Evolutionary conservation across 2,329 filamentous ascomycete genomes (phyloP).

Genomic region (Aspergillus latus): DNA sequence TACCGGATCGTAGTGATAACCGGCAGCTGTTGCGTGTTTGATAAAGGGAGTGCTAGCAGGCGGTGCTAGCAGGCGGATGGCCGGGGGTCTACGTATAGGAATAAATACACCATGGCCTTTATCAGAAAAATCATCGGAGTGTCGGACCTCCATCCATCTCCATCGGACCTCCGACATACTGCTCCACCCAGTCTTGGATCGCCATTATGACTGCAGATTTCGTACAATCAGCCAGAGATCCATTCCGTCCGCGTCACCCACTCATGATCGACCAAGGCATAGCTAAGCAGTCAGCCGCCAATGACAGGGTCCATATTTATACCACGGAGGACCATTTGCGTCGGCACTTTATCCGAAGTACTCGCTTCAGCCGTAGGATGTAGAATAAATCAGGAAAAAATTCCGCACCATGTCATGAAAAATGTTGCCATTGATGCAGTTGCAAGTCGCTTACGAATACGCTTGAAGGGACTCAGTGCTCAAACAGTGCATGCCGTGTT

Average conservation of each 20-base stretch:
- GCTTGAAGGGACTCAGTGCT: not conserved
- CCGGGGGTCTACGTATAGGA: too few relatives aligned
- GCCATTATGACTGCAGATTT: conserved; percentile 5
- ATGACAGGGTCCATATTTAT: not conserved
- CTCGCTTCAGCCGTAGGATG: not conserved
- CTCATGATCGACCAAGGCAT: not conserved
- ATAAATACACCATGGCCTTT: not conserved
- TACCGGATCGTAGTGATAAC: too few relatives aligned
- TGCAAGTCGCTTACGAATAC: not conserved
- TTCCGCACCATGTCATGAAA: not conserved
- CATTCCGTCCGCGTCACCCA: conserved; percentile 4
- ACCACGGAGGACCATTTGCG: not conserved
- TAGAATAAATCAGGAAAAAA: conserved; percentile 8
- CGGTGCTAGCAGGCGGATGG: too few relatives aligned
- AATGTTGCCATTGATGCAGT: not conserved
- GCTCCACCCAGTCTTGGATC: not conserved
- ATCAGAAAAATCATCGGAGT: not conserved
- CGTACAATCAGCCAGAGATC: not conserved
- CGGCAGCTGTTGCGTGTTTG: too few relatives aligned
- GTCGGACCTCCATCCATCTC: not conserved
- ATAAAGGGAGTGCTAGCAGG: too few relatives aligned
- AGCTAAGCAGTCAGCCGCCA: conserved; percentile 4
- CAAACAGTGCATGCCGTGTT: not conserved
- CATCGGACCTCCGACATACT: conserved; percentile 8
- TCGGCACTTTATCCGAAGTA: conserved; percentile 17